Base-by-base conservation (phyloP, 306 rosid species). In the Dalbergia cultrata region DNA sequence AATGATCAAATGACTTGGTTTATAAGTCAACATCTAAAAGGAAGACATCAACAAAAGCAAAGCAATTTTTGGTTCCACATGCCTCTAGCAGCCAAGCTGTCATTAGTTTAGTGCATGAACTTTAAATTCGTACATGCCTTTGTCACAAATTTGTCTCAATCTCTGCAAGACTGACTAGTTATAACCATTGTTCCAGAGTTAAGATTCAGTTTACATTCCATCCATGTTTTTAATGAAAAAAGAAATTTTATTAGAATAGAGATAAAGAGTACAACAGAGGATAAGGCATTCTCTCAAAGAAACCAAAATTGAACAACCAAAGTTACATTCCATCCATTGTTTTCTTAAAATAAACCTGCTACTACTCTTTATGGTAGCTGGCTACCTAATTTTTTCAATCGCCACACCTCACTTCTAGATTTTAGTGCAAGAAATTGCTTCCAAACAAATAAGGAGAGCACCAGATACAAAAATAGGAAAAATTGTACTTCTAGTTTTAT, bases 201-300 rank as follows among this genome's bases (percentile, higher is more conserved):
- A 58, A 66, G 67, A 66, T 60, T 82, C 67, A 69, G 53, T 76
- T 75, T 35, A 52, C 13, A 70, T 61, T 33, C 73, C 3, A 43
- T 43, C 49, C 49, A 0, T 43, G 6, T 43, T 7, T 43, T 43
- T 43, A 9, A 7, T 43, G 8, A 9, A 7, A 43, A 43, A 9
- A 9, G 8, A 43, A 47, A 47, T 47, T 47, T 13, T 47, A 47
- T 47, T 47, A 10, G 53, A 47, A 43, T 43, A 9, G 49, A 43
- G 10, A 9, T 7, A 43, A 43, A 43, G 49, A 43, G 9, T 6
- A 43, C 49, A 43, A 47, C 53, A 47, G 53, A 47, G 53, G 4
- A 47, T 47, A 47, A 4, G 53, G 53, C 53, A 13, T 47, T 7
- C 53, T 10, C 16, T 8, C 16, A 47, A 47, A 47, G 53, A 47